Base-by-base conservation (phyloP, 2,329 filamentous ascomycete genomes). In the Myriosclerotinia duriaeana region DNA sequence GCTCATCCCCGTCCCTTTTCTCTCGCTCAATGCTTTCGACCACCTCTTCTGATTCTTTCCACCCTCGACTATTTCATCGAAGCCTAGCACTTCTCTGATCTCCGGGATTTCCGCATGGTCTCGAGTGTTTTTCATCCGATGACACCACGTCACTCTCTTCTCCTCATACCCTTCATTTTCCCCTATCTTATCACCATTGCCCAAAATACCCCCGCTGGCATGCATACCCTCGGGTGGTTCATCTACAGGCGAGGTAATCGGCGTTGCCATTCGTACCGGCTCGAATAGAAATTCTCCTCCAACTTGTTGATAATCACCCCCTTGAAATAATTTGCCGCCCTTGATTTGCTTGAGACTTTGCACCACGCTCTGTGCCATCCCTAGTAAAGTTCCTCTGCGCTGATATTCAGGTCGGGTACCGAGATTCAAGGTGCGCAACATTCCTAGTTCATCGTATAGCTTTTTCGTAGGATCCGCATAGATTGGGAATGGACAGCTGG, bases 41-140 rank as follows among this genome's bases (percentile, higher is more conserved):
- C 82, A 85, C 55, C 79, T 74, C 74, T 80, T 81, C 67, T 73
- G 72, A 59, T 82, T 78, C 62, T 77, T 76, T 50, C 76, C 78
- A 0, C 78, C 71, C 8, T 68, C 69, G 5, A 78, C 79, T 52
- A 78, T 73, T 2, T 78, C 80, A 59, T 84, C 80, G 6, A 89
- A 72, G 0, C 88, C 88, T 55, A 92, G 76, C 15, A 91, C 77
- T 71, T 84, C 80, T 78, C 86, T 85, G 65, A 93, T 73, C 76
- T 88, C 87, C 0, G 83, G 82, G 1, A 93, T 81, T 79, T 93
- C 90, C 1, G 85, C 84, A 75, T 96, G 92, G 71, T 93, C 91
- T 59, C 91, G 80, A 15, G 91, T 94, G 66, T 86, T 90, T 74
- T 82, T 82, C 91, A 96, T 96, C 38, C 91, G 83, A 78, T 94